Percentiles rank a stretch among this genome's conserved stretches.
phyloP scores from a whole-genome alignment of 352 stramenopile genomes.

The Phytophthora citrophthora region DNA sequence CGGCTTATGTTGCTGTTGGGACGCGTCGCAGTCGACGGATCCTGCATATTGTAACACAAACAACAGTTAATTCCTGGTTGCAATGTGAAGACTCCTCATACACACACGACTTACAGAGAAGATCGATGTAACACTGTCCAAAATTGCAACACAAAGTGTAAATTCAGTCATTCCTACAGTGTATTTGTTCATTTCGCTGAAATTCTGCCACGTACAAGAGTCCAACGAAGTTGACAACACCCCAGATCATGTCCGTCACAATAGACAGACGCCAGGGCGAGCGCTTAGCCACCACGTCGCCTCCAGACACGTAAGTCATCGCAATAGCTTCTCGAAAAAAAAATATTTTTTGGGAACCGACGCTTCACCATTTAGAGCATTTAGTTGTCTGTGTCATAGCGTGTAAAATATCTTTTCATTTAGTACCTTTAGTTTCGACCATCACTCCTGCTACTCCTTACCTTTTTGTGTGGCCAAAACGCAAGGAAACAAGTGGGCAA shows the following conservation, averaged over 20 bases:
- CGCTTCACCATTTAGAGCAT: slow-evolving; percentile 10
- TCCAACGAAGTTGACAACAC: slow-evolving; percentile 73
- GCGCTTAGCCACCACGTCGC: slow-evolving; percentile 72
- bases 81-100: neutral
- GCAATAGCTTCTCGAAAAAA: neutral
- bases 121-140: slow-evolving; percentile 50
- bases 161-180: slow-evolving; percentile 1
- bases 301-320: slow-evolving; percentile 74
- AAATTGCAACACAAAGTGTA: slow-evolving; percentile 1
- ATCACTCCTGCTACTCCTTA: slow-evolving; percentile 9
- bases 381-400: neutral
- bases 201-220: slow-evolving; percentile 65
- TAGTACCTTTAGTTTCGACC: neutral
- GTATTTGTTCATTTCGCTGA: neutral
- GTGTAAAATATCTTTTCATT: neutral
- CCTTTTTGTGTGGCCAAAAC: slow-evolving; percentile 26
- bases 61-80: neutral
- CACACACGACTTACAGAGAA: slow-evolving; percentile 51
- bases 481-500: slow-evolving; percentile 9
- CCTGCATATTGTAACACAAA: slow-evolving; percentile 27
- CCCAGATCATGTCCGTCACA: slow-evolving; percentile 75
- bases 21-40: slow-evolving; percentile 48
- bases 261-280: slow-evolving; percentile 73
- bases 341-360: neutral
- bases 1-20: slow-evolving; percentile 41